Evolutionary conservation across 2,329 filamentous ascomycete genomes (phyloP), one percentile per base, ranked within the genome.

Genomic region (Neofusicoccum umdonicola): DNA sequence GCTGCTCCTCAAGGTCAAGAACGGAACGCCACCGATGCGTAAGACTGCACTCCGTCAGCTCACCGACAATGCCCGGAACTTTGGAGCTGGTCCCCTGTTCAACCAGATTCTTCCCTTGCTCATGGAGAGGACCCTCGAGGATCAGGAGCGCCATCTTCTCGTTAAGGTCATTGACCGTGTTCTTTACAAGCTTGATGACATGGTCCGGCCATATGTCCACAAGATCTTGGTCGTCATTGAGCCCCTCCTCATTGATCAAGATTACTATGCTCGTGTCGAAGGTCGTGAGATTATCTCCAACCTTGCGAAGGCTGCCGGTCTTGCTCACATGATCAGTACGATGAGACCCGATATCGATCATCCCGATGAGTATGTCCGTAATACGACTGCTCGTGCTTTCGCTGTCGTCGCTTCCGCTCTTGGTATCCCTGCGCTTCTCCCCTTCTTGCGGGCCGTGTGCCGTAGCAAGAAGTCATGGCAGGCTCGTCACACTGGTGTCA

Each of bases 401-500:
- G 95, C 95, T 31, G 95, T 99, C 6, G 95, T 99, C 42, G 95
- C 95, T 2, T 97, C 94, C 19, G 95, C 95, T 17, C 87, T 99
- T 6, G 95, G 95, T 56, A 99, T 99, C 64, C 95, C 95, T 3
- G 93, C 95, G 9, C 87, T 99, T 52, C 86, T 99, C 31, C 95
- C 95, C 2, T 99, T 99, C 84, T 83, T 99, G 47, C 88, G 93
- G 72, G 95, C 96, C 66, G 95, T 99, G 17, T 99, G 95, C 76
- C 89, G 93, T 76, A 97, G 93, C 81, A 98, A 98, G 80, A 99
- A 99, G 80, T 98, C 95, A 64, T 99, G 95, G 95, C 93, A 98
- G 76, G 95, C 95, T 62, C 86, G 95, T 67, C 95, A 99, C 77
- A 99, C 95, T 2, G 95, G 95, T 81, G 95, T 99, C 69, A 99